Evolutionary conservation across 768 basidiomycete genomes (phyloP).

Genomic region (Trametes cinnabarina): DNA sequence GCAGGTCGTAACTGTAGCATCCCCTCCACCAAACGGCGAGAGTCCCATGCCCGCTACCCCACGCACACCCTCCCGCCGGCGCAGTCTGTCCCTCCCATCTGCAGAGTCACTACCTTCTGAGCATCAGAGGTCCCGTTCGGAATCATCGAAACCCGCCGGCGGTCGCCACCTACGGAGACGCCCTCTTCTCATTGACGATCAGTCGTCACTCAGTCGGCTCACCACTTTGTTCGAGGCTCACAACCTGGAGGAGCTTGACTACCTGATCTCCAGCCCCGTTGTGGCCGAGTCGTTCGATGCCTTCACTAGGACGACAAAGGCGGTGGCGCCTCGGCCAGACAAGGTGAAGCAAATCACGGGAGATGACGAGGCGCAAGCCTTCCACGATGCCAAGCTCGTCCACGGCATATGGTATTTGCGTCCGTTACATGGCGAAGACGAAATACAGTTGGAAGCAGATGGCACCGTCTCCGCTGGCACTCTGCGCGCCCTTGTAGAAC

Average conservation of each 20-base stretch:
- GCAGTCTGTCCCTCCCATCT: constrained; percentile 13
- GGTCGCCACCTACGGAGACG: constrained; percentile 36
- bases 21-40: constrained; percentile 11
- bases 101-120: constrained; percentile 3
- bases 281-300: constrained; percentile 22
- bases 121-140: constrained; percentile 20
- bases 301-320: constrained; percentile 6
- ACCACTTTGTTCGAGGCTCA: constrained; percentile 39
- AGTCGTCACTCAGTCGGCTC: constrained; percentile 33
- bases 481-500: constrained; percentile 67
- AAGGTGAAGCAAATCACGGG: constrained; percentile 42
- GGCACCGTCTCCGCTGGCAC: constrained; percentile 70
- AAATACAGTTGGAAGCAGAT: constrained; percentile 63
- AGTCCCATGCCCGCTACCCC: constrained; percentile 11
- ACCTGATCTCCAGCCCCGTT: constrained; percentile 29
- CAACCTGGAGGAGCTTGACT: constrained; percentile 35
- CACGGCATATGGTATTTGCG: constrained; percentile 54
- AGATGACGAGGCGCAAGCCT: constrained; percentile 43
- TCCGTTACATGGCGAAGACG: constrained; percentile 50
- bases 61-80: constrained; percentile 14
- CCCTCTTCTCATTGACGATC: constrained; percentile 41
- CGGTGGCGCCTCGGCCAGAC: constrained; percentile 23
- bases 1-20: constrained; percentile 7
- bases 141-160: constrained; percentile 10
- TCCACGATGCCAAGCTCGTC: constrained; percentile 37